Evolutionary conservation across 2,329 filamentous ascomycete genomes (phyloP), one percentile per base, ranked within the genome.

Genomic region (Fusarium ramigenum): DNA sequence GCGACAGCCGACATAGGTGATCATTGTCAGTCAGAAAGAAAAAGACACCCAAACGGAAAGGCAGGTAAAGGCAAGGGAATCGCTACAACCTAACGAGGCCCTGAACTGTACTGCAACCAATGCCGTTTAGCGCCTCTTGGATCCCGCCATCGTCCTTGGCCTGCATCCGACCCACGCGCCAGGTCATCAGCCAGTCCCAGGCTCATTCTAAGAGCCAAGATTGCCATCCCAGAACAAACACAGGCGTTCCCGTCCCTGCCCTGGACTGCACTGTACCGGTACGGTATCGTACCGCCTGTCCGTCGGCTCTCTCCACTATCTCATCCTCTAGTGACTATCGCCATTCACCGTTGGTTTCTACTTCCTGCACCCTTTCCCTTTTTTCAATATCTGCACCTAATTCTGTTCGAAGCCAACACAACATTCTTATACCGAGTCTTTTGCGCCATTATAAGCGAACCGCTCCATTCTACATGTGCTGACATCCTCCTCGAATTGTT

Each of bases 121-220:
- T 77, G 66, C 66, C 72, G 76, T 72, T 78, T 77, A 78, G 76
- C 76, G 76, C 76, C 72, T 54, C 75, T 71, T 74, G 68, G 57
- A 74, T 77, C 73, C 75, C 76, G 69, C 76, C 72, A 77, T 78
- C 72, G 75, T 74, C 66, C 63, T 74, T 75, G 67, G 66, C 66
- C 72, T 73, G 61, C 71, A 65, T 47, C 64, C 54, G 72, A 67
- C 75, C 69, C 69, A 73, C 72, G 63, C 71, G 61, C 67, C 67
- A 73, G 66, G 59, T 69, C 66, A 72, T 64, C 59, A 73, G 71
- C 71, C 71, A 73, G 71, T 74, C 67, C 59, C 37, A 54, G 71
- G 43, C 62, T 36, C 60, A 63, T 60, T 49, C 46, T 47, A 39
- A 50, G 50, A 73, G 67, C 71, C 71, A 73, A 73, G 70, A 74